phyloP scores from a whole-genome alignment of 2,329 filamentous ascomycete genomes.

The Waltergamsia citrina region DNA sequence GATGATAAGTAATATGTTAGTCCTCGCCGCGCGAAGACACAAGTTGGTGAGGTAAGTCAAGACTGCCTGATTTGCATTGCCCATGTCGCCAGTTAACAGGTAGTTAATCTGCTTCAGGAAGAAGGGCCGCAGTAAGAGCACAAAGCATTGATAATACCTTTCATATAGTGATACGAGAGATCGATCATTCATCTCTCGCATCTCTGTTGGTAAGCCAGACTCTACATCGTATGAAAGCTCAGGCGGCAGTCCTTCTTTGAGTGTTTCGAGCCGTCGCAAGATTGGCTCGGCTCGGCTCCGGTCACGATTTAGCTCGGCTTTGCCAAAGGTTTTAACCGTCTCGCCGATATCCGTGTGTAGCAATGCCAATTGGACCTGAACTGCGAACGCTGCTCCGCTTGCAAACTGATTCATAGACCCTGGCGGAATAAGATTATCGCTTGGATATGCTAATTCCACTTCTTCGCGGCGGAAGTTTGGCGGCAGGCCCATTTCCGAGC shows the following conservation, averaged over 20 bases:
- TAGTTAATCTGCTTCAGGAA: neutral
- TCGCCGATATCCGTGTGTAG: neutral
- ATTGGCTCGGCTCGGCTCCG: neutral
- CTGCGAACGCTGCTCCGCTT: neutral
- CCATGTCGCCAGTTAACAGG: too few species aligned
- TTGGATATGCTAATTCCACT: neutral
- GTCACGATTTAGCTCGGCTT: neutral
- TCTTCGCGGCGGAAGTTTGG: neutral
- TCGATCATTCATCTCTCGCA: too few species aligned
- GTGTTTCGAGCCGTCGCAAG: too few species aligned
- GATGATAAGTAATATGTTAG: neutral
- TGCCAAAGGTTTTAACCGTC: neutral
- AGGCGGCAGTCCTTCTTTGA: too few species aligned
- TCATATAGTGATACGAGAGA: too few species aligned
- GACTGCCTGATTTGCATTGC: neutral
- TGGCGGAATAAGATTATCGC: neutral
- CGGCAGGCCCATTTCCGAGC: neutral
- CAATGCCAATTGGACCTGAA: neutral
- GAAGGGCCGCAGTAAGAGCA: neutral
- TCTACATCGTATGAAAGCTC: too few species aligned
- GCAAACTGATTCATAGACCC: neutral
- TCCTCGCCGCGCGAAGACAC: neutral
- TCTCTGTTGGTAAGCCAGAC: too few species aligned
- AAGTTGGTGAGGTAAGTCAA: neutral
- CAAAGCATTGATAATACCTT: neutral